Base-by-base conservation (phyloP, 1,284 basidiomycete species). In the Apiotrichum sp. region DNA sequence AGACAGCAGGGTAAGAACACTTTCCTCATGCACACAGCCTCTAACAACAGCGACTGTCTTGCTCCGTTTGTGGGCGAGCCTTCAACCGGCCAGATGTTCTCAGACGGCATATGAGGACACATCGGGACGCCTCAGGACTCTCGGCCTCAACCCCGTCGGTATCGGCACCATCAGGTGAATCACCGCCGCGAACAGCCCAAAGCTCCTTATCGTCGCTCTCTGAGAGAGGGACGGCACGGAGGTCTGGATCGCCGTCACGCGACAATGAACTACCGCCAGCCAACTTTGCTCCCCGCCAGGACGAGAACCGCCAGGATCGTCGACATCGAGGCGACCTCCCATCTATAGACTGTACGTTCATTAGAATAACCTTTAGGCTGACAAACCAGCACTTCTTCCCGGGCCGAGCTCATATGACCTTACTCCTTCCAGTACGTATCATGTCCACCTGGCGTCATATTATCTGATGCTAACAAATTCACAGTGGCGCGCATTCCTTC, bases 71-170 rank as follows among this genome's bases (percentile, higher is more conserved):
- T 33, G 32, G 40, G 38, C 39, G 47, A 6, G 35, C 52, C 11
- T 53, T 53, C 41, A 47, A 49, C 41, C 38, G 52, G 6, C 45
- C 52, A 4, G 52, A 53, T n/a, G 52, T 53, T 8, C 52, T 53
- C 32, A 47, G 46, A 44, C 29, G 52, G 10, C 52, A 53, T 31
- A 10, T 53, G 33, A 32, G 47, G 6, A 53, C 52, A 13, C 52
- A 53, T 36, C 40, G 44, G 14, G 46, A 32, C 9, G 22, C 22
- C 22, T 22, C 22, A 22, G 22, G 22, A 22, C 22, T 22, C 22
- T 22, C 22, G 22, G 22, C 22, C 22, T 22, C 22, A 22, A 22
- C 22, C 22, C 39, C 49, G 5, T 50, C 49, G 2, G n/a, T 22
- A 0, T 42, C 49, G n/a, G 48, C 38, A 3, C 39, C 6, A n/a